phyloP scores from a whole-genome alignment of 2,329 filamentous ascomycete species.

The Penicillium sp. region DNA sequence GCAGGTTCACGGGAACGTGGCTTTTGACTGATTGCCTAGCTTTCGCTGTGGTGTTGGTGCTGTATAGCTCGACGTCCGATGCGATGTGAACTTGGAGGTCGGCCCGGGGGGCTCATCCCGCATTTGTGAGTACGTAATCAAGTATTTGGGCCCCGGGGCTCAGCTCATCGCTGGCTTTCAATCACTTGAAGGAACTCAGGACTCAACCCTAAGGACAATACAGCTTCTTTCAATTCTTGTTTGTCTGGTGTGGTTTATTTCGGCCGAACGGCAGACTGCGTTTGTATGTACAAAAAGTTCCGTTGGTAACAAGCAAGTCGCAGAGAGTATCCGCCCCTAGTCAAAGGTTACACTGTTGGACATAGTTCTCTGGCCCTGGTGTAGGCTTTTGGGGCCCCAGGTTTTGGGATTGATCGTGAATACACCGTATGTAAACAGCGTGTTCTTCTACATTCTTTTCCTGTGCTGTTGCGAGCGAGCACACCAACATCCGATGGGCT shows the following conservation, averaged over 20 bases:
- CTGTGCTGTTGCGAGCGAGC: no score
- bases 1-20: neutral
- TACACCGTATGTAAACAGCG: no score
- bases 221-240: no score
- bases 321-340: neutral
- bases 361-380: neutral
- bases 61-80: neutral
- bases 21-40: neutral
- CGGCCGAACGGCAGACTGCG: neutral
- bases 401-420: neutral
- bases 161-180: no score
- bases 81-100: constrained; percentile 3
- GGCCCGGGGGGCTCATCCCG: neutral
- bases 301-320: neutral
- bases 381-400: neutral
- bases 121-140: neutral
- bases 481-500: neutral
- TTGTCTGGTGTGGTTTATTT: neutral
- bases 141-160: no score
- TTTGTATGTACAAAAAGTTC: neutral
- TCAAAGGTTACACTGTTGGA: neutral
- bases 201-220: no score
- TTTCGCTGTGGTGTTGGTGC: neutral
- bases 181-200: no score
- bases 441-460: no score